These are phyloP conservation scores for Plenodomus biglobosus DNA, from an alignment of 2,329 filamentous ascomycete genomes.

Conservation along the genomic window DNA sequence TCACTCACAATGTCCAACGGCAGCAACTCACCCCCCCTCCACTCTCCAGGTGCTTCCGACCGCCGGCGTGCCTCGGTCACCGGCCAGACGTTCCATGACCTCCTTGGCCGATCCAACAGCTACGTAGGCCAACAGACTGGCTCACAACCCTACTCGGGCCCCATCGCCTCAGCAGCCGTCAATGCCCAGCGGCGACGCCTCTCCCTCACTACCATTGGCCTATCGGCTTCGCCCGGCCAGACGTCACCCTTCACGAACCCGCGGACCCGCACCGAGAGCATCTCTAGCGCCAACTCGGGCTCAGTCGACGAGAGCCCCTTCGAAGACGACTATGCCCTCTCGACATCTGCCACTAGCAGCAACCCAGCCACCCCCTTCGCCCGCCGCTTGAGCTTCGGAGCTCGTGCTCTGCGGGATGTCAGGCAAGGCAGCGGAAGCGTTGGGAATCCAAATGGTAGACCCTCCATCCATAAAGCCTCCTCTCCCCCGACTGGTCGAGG, in stretches of 20 bases:
- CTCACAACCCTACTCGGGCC: slow-evolving; percentile 44
- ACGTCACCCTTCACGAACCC: slow-evolving; percentile 46
- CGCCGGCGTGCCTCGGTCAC: slow-evolving; percentile 52
- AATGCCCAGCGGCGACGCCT: slow-evolving; percentile 54
- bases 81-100: slow-evolving; percentile 52
- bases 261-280: slow-evolving; percentile 50
- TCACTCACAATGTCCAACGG: slow-evolving; percentile 40
- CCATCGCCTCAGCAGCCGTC: slow-evolving; percentile 53
- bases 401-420: slow-evolving; percentile 72
- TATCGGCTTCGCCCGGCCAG: slow-evolving; percentile 48
- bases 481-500: slow-evolving; percentile 57
- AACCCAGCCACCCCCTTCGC: slow-evolving; percentile 73
- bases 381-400: slow-evolving; percentile 87
- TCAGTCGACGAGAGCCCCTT: slow-evolving; percentile 55
- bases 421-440: slow-evolving; percentile 55
- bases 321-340: slow-evolving; percentile 58
- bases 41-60: slow-evolving; percentile 40
- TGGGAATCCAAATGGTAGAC: slow-evolving; percentile 65
- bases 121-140: slow-evolving; percentile 35
- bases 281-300: slow-evolving; percentile 51
- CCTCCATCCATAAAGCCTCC: slow-evolving; percentile 54
- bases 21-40: slow-evolving; percentile 45
- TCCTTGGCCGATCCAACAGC: slow-evolving; percentile 47
- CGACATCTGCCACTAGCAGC: slow-evolving; percentile 57
- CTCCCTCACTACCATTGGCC: slow-evolving; percentile 53